Evolutionary conservation across 768 basidiomycete genomes (phyloP).

Genomic region (Mycena maculata): DNA sequence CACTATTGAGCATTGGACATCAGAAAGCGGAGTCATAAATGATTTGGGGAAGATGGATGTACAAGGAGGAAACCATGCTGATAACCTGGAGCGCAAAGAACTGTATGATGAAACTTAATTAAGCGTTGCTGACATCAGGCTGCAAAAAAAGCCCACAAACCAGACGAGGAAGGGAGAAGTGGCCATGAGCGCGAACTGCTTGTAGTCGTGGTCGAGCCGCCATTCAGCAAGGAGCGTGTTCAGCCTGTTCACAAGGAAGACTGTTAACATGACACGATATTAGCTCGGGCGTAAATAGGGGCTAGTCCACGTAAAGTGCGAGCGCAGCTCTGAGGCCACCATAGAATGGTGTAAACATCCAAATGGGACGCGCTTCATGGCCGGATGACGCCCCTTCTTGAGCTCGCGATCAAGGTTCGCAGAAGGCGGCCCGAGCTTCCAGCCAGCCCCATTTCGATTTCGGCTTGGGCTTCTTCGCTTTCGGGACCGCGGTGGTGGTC

Average conservation of each 20-base stretch:
- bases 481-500: slow-evolving; percentile 23
- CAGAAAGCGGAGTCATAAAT: not conserved
- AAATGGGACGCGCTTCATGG: slow-evolving; percentile 57
- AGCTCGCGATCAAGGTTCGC: slow-evolving; percentile 48
- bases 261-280: slow-evolving; percentile 48
- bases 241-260: slow-evolving; percentile 75
- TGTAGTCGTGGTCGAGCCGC: slow-evolving; percentile 70
- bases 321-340: slow-evolving; percentile 76
- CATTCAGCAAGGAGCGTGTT: slow-evolving; percentile 73
- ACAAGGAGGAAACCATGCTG: slow-evolving; percentile 72
- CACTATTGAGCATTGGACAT: slow-evolving; percentile 46
- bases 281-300: too few species aligned
- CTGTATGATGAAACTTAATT: slow-evolving; percentile 47
- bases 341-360: slow-evolving; percentile 79
- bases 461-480: slow-evolving; percentile 23
- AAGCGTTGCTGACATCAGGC: not conserved
- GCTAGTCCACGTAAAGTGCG: slow-evolving; percentile 64
- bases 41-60: slow-evolving; percentile 38
- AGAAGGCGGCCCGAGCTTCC: slow-evolving; percentile 54
- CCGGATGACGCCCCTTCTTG: slow-evolving; percentile 58
- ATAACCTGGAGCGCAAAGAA: slow-evolving; percentile 81
- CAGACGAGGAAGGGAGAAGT: not conserved
- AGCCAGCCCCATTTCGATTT: slow-evolving; percentile 52
- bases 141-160: slow-evolving; percentile 53
- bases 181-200: not conserved